A percentile compares a stretch with the other conserved stretches of the same genome.
Evolutionary conservation across 1,284 basidiomycete species (phyloP).

Genomic region (Peniophora sp.): DNA sequence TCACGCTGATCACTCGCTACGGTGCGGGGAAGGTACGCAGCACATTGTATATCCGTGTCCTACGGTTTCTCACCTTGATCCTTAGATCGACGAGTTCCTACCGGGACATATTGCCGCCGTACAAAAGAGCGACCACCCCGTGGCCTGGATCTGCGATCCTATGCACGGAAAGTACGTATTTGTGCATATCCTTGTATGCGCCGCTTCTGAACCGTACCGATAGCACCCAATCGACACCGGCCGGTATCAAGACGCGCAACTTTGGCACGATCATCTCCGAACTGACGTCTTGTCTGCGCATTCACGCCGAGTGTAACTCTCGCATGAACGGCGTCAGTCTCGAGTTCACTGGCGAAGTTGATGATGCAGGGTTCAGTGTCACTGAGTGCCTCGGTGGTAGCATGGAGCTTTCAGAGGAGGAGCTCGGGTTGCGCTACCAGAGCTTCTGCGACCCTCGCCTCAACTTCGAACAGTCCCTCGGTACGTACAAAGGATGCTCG

Average conservation of each 20-base stretch:
- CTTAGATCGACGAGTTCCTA: conserved; percentile 69
- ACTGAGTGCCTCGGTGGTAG: conserved; percentile 79
- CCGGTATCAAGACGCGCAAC: conserved; percentile 82
- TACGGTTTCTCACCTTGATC: not conserved
- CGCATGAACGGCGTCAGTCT: conserved; percentile 92
- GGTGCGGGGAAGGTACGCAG: conserved; percentile 72
- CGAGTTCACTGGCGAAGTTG: conserved; percentile 94
- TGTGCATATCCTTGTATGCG: conserved; percentile 3
- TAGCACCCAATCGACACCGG: conserved; percentile 75
- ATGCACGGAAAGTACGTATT: conserved; percentile 88
- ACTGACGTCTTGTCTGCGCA: conserved; percentile 73
- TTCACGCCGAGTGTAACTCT: conserved; percentile 68
- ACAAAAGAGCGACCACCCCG: conserved; percentile 73
- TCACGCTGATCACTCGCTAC: conserved; percentile 91
- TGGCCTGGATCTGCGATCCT: conserved; percentile 93
- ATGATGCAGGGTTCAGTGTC: conserved; percentile 89
- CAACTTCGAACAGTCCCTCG: conserved; percentile 78
- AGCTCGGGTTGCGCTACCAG: conserved; percentile 70
- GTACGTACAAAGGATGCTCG: conserved; percentile 31
- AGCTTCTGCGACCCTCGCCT: conserved; percentile 78
- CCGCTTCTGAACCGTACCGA: conserved; percentile 1
- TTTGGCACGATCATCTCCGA: conserved; percentile 91
- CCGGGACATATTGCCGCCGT: conserved; percentile 83
- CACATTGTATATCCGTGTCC: not conserved
- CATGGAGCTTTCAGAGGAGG: conserved; percentile 71